Conservation (phyloP, 2,329 filamentous ascomycete genomes). For the Ascosphaera apis region DNA sequence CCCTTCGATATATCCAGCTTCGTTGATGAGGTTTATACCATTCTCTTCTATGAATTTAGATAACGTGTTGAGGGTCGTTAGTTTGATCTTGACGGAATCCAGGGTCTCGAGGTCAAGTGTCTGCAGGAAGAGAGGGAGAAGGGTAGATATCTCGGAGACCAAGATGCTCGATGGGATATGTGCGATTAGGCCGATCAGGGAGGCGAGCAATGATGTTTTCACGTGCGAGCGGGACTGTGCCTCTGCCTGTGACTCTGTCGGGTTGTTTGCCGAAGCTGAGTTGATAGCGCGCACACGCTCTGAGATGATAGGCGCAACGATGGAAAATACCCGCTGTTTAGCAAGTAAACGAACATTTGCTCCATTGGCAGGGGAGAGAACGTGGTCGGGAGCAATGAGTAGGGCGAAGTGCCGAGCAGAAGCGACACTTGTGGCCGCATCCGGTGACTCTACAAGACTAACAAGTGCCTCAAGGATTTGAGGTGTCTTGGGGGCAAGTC, state of each 20-base stretch:
- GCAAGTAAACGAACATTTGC: slow-evolving; percentile 37
- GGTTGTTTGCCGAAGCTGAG: slow-evolving; percentile 4
- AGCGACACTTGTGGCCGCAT: slow-evolving; percentile 24
- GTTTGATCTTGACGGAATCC: slow-evolving; percentile 30
- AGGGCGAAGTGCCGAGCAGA: slow-evolving; percentile 35
- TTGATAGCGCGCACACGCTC: slow-evolving; percentile 25
- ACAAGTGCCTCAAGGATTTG: slow-evolving; percentile 29
- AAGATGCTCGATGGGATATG: slow-evolving; percentile 37
- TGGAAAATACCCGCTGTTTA: slow-evolving; percentile 40
- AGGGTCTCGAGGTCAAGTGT: slow-evolving; percentile 30
- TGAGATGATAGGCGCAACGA: slow-evolving; percentile 33
- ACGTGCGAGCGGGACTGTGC: slow-evolving; percentile 6
- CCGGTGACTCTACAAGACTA: slow-evolving; percentile 19
- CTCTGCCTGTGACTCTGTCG: slow-evolving; percentile 8
- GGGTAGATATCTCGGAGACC: slow-evolving; percentile 31
- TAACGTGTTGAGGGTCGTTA: slow-evolving; percentile 36
- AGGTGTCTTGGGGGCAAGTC: slow-evolving; percentile 25
- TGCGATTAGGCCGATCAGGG: slow-evolving; percentile 36
- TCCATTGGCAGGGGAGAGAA: slow-evolving; percentile 36
- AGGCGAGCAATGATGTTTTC: slow-evolving; percentile 40
- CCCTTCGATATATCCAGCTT: slow-evolving; percentile 32
- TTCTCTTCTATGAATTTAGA: slow-evolving; percentile 34
- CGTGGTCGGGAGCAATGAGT: slow-evolving; percentile 35
- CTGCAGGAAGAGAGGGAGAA: slow-evolving; percentile 39
- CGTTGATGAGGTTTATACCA: slow-evolving; percentile 24